Percentiles rank a stretch among this genome's conserved stretches.
Conservation (phyloP, 176 grass and related monocot species). For the Eremochloa ophiuroides region DNA sequence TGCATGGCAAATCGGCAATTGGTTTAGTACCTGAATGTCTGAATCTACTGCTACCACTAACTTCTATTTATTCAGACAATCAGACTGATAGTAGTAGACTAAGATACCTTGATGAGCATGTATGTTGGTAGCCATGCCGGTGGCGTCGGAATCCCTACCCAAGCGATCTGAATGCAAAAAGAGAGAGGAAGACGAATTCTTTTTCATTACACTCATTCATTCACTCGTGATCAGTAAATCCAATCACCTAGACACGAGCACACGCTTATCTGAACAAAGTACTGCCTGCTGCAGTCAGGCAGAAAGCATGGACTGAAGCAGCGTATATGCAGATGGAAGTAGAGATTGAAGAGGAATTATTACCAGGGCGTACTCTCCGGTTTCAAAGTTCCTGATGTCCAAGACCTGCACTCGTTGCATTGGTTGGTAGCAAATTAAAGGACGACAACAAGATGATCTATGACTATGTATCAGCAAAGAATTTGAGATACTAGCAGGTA, state of each 20-base stretch:
- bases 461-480: background rate
- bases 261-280: background rate
- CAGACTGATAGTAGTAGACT: background rate
- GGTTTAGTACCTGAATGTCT: background rate
- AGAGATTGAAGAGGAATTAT: background rate
- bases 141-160: conserved; percentile 89
- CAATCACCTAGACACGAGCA: background rate
- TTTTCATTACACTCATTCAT: background rate
- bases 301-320: background rate
- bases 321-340: background rate
- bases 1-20: background rate
- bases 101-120: conserved; percentile 89
- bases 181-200: background rate
- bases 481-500: background rate
- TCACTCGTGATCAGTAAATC: background rate
- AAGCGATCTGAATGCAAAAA: conserved; percentile 59
- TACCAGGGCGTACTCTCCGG: conserved; percentile 86
- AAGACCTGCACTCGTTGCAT: conserved; percentile 35
- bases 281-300: background rate
- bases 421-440: background rate
- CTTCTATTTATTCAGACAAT: background rate
- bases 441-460: background rate
- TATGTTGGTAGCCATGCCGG: conserved; percentile 92
- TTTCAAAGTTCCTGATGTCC: conserved; percentile 75
- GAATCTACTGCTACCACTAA: background rate